Percentiles rank a stretch among this genome's conserved stretches.
These are phyloP conservation scores for Mortierella claussenii DNA, from an alignment of 192 early-diverging fungal species.

Conservation along the genomic window DNA sequence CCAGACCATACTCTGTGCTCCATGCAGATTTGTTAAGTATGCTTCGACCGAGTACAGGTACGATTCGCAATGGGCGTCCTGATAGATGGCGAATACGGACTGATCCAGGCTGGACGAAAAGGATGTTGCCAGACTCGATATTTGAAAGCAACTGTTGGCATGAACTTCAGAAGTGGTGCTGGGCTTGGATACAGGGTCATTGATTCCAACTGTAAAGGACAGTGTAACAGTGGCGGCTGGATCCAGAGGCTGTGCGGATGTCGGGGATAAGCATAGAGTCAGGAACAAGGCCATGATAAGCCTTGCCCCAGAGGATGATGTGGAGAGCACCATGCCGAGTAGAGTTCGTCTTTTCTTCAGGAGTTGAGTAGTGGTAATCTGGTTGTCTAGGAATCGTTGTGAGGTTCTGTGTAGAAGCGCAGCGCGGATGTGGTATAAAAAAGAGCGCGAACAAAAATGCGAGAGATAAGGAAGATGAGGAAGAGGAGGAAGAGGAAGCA, in stretches of 20 bases:
- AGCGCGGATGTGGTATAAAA: too few species aligned
- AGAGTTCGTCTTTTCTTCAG: not conserved
- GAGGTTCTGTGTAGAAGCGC: not conserved
- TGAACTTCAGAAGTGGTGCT: not conserved
- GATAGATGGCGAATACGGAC: constrained; percentile 28
- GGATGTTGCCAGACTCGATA: constrained; percentile 7
- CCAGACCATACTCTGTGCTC: constrained; percentile 16
- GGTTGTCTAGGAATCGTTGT: too few species aligned
- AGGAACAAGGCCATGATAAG: not conserved
- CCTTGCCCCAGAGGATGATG: not conserved
- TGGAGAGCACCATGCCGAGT: constrained; percentile 7
- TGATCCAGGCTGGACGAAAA: constrained; percentile 10
- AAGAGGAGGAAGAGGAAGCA: not conserved
- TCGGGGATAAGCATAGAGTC: not conserved
- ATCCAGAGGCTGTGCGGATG: constrained; percentile 4
- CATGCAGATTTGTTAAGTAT: constrained; percentile 5
- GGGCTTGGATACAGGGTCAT: constrained; percentile 4
- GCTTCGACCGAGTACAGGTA: constrained; percentile 34
- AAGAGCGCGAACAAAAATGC: too few species aligned
- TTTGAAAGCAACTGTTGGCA: constrained; percentile 3
- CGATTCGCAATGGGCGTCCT: constrained; percentile 19
- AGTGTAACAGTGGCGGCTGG: constrained; percentile 11
- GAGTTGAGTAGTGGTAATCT: too few species aligned
- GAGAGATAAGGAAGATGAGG: too few species aligned
- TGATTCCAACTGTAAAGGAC: constrained; percentile 2